Evolutionary conservation across 208 protist genomes (phyloP).

Genomic region (Trypanosoma platydactyli): DNA sequence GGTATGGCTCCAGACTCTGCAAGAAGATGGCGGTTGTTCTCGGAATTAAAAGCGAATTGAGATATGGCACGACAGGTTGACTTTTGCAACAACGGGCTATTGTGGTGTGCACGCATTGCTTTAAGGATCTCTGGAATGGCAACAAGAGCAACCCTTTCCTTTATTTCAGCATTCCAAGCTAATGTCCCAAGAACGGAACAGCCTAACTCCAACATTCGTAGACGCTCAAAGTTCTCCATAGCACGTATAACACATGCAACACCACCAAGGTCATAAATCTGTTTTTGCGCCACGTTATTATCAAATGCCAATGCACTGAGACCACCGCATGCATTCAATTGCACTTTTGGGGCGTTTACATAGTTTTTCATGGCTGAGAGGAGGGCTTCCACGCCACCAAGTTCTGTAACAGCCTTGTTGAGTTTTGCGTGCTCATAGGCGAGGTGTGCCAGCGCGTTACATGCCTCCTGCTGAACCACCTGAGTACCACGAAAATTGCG

Average conservation of each 20-base stretch:
- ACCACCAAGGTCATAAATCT: constrained; percentile 88
- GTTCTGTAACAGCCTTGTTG: constrained; percentile 75
- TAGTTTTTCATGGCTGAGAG: constrained; percentile 78
- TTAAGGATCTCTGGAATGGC: constrained; percentile 87
- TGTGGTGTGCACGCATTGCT: constrained; percentile 77
- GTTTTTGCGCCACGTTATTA: constrained; percentile 85
- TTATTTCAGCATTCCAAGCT: constrained; percentile 92
- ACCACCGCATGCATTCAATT: constrained; percentile 90
- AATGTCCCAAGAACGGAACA: constrained; percentile 91
- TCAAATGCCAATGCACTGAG: constrained; percentile 91
- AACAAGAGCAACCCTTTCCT: constrained; percentile 80
- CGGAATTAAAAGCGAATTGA: constrained; percentile 92
- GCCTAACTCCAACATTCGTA: constrained; percentile 90
- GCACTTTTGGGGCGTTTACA: constrained; percentile 76
- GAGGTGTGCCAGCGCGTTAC: constrained; percentile 90
- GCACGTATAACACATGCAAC: constrained; percentile 87
- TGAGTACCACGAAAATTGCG: constrained; percentile 67
- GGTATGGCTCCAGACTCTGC: constrained; percentile 82
- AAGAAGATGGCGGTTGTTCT: constrained; percentile 86
- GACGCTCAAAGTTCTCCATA: constrained; percentile 85
- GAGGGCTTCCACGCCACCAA: constrained; percentile 72
- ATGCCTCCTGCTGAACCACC: constrained; percentile 89
- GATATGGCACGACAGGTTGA: constrained; percentile 90
- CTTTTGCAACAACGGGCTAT: constrained; percentile 88
- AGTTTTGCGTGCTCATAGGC: constrained; percentile 88